Base-by-base conservation (phyloP, 371 early-diverging fungal species). In the Zopfochytrium polystomum region DNA sequence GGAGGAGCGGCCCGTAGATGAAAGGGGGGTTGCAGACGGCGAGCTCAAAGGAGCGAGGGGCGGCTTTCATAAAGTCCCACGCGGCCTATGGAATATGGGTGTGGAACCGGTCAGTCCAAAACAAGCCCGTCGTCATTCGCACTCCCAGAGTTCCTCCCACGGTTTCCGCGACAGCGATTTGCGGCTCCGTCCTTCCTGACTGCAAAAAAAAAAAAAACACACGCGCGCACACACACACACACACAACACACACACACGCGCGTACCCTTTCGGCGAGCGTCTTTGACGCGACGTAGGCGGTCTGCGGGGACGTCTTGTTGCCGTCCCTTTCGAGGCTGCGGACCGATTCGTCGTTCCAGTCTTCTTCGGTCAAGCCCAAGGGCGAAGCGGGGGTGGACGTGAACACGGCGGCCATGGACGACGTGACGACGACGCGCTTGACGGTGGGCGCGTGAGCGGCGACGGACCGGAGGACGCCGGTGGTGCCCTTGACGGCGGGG, bases 401-500 rank as follows among this genome's bases (percentile, higher is more conserved):
- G 54, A 11, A 31, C 7, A 73, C 65, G 32, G 73, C 66, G 18
- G 63, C 73, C 55, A 68, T 38, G 22, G 72, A 72, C 1, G 71
- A 67, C 20, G 75, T 73, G 6, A 70, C 34, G 30, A 75, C 68
- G 33, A 75, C 64, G 30, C 51, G 33, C 26, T 43, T 54, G 34
- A 45, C 47, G 23, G 38, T 23, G 4, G 29, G 23, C 7, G 61
- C 65, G 30, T 55, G 49, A 20, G 7, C 25, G 30, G 22, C 27
- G 18, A 66, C 57, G 7, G 73, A 57, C 22, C 49, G 15, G 13
- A 72, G 55, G 26, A 70, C 55, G 13, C 57, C 56, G 13, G 65
- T 34, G 13, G 75, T 75, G 32, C 75, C 75, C 5, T 62, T 20
- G 9, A 72, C 73, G 30, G 75, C 75, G 33, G 75, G 75, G 25